Base-by-base conservation (phyloP, 805 yeast species). In the Torulaspora microellipsoides region DNA sequence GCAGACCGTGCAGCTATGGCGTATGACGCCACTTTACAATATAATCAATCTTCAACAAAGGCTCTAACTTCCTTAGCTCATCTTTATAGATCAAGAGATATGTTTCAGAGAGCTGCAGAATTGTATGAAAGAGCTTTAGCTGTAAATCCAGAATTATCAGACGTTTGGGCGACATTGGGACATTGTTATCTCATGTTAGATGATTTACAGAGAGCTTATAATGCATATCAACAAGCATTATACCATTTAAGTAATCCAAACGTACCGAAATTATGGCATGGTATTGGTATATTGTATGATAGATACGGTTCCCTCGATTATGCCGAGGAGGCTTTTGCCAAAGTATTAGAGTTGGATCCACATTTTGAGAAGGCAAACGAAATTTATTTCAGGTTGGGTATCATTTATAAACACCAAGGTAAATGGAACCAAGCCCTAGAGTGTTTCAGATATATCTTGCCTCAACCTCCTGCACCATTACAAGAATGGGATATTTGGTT, bases 401-500 rank as follows among this genome's bases (percentile, higher is more conserved):
- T 93, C 63, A 91, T 93, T 40, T 93, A 93, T 71, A 93, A 93
- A 69, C 95, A 90, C 66, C 98, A 91, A 67, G 83, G 83, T 33
- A 89, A 91, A 66, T 76, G 86, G 61, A 78, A 80, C 40, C 85
- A 84, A 59, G 95, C 96, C 1, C 72, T 93, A 46, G 97, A 93
- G 64, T 93, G 98, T 64, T 93, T 93, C 74, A 84, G 88, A 60
- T 93, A 91, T 64, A 93, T 93, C 50, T 68, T 93, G 53, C 74
- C 81, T 45, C 84, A 83, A 66, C 98, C 99, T 0, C 99, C 99
- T 1, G 83, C 88, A 42, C 99, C 99, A 1, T 72, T 93, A 51
- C 90, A 97, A 36, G 96, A 88, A 63, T 88, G 95, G 39, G 99
- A 93, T 63, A 95, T 93, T 42, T 93, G 98, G 98, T 93, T 93